phyloP scores from a whole-genome alignment of 192 early-diverging fungal genomes.

The Glomus cerebriforme region DNA sequence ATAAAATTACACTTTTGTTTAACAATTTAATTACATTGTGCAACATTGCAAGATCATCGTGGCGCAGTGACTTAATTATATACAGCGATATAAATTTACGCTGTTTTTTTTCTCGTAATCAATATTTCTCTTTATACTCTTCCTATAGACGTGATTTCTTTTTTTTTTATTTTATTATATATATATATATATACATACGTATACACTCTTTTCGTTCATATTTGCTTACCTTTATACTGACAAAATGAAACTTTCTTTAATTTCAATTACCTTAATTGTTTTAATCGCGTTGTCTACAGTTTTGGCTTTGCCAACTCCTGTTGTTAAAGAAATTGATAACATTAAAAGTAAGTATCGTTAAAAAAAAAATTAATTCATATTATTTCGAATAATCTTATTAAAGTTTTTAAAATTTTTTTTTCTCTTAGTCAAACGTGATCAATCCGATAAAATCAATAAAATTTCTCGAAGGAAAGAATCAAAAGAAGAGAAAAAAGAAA shows the following conservation, averaged over 20 bases:
- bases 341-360: background rate
- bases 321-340: background rate
- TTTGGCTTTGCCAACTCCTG: background rate
- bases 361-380: background rate
- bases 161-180: no score
- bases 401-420: background rate
- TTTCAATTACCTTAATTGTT: background rate
- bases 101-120: no score
- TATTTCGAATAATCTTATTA: background rate
- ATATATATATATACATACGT: no score
- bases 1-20: no score
- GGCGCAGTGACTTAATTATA: no score
- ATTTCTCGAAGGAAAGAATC: background rate
- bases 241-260: background rate
- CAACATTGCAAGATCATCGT: no score
- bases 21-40: no score
- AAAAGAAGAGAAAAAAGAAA: no score
- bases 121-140: no score
- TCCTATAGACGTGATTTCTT: no score
- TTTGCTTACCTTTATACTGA: background rate
- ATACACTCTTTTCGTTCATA: background rate
- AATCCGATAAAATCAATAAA: background rate
- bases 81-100: no score
- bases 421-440: background rate
- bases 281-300: background rate